phyloP scores from a whole-genome alignment of 2,329 filamentous ascomycete species.

The Colletotrichum cuscutae region DNA sequence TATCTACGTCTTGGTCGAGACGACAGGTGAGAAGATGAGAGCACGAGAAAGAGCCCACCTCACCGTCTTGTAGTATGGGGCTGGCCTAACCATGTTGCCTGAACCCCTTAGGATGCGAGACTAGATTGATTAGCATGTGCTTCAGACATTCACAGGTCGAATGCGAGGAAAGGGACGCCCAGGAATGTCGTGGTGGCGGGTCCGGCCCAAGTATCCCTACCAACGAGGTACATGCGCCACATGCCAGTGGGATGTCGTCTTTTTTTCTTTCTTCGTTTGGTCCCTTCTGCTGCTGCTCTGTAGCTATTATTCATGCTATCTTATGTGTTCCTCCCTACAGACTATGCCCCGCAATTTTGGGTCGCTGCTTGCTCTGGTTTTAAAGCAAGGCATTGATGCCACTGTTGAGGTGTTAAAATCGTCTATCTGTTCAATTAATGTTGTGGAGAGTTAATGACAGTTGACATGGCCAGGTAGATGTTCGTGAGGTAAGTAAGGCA shows the following conservation, averaged over 20 bases:
- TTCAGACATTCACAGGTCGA: slow-evolving; percentile 20
- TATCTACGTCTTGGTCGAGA: slow-evolving; percentile 18
- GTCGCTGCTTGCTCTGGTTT: background rate
- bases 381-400: too few species aligned
- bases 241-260: slow-evolving; percentile 12
- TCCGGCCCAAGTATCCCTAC: slow-evolving; percentile 25
- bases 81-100: slow-evolving; percentile 5
- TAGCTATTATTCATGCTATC: background rate
- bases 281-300: background rate
- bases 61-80: background rate
- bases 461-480: background rate
- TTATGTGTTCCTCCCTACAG: background rate
- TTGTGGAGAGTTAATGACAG: background rate
- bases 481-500: too few species aligned
- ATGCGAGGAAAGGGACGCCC: slow-evolving; percentile 20
- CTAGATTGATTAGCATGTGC: slow-evolving; percentile 15
- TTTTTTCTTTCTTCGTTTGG: background rate
- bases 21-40: background rate
- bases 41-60: background rate
- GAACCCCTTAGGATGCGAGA: slow-evolving; percentile 30
- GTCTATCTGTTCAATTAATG: background rate
- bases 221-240: slow-evolving; percentile 27
- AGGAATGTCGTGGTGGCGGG: slow-evolving; percentile 32
- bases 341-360: background rate
- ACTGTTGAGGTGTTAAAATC: too few species aligned